phyloP scores from a whole-genome alignment of 495 filamentous ascomycete genomes.

The Astrocystis sublimbata region DNA sequence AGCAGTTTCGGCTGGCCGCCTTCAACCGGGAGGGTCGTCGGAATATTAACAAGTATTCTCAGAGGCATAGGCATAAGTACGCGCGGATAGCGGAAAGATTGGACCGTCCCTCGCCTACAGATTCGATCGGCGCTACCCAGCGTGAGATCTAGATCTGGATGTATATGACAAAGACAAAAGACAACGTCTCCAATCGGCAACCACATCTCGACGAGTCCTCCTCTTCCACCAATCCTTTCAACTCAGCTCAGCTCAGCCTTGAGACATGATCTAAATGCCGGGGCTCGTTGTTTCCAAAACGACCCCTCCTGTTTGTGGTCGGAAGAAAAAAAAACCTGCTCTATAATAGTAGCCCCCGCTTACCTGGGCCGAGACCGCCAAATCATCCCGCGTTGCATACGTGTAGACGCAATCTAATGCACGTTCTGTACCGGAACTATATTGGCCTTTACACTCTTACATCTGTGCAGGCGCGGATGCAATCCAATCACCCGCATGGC shows the following conservation, averaged over 20 bases:
- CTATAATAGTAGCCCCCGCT: not conserved
- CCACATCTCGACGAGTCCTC: not conserved
- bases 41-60: slow-evolving; percentile 10
- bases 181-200: slow-evolving; percentile 2
- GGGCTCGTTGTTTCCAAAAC: not conserved
- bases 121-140: slow-evolving; percentile 8
- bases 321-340: not conserved
- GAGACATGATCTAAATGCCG: not conserved
- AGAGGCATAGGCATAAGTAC: slow-evolving; percentile 6
- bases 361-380: slow-evolving; percentile 13
- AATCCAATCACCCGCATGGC: slow-evolving; percentile 4
- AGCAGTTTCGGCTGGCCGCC: not conserved
- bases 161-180: slow-evolving; percentile 4
- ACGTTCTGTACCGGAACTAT: not conserved
- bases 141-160: slow-evolving; percentile 19
- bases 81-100: slow-evolving; percentile 13
- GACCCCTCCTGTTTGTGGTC: not conserved
- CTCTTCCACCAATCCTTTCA: not conserved
- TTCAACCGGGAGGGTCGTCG: slow-evolving; percentile 11
- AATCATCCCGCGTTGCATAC: slow-evolving; percentile 7
- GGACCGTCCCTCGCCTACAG: slow-evolving; percentile 1
- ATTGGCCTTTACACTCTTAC: not conserved
- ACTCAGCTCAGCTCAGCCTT: not conserved
- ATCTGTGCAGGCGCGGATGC: not conserved
- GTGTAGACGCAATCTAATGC: slow-evolving; percentile 3